Percentiles rank a stretch among this genome's conserved stretches.
These are phyloP conservation scores for Debaryomycetaceae sp. DNA, from an alignment of 1,139 yeast genomes.

Conservation along the genomic window DNA sequence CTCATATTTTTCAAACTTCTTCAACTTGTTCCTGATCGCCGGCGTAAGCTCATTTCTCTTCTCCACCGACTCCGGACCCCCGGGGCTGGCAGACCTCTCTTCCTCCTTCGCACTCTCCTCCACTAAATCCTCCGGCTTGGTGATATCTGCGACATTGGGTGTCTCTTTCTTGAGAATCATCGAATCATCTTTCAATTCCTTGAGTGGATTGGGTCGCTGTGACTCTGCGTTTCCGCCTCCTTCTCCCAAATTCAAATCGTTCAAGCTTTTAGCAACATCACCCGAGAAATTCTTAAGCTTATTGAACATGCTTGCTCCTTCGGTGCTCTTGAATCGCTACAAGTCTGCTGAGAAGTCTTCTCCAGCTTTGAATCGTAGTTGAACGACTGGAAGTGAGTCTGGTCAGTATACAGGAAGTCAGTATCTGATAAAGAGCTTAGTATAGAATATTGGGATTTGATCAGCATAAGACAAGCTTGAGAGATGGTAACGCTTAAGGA, in stretches of 20 bases:
- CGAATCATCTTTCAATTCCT: slow-evolving; percentile 33
- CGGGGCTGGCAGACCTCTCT: not conserved
- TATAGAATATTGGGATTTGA: not conserved
- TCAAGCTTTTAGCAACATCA: slow-evolving; percentile 45
- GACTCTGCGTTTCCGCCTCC: slow-evolving; percentile 5
- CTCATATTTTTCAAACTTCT: slow-evolving; percentile 83
- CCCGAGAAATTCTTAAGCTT: slow-evolving; percentile 57
- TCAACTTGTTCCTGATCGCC: slow-evolving; percentile 57
- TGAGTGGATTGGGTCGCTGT: slow-evolving; percentile 15
- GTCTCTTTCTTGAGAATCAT: slow-evolving; percentile 34
- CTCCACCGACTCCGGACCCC: not conserved
- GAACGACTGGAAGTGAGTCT: not conserved
- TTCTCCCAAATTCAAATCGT: slow-evolving; percentile 22
- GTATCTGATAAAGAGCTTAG: not conserved
- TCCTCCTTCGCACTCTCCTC: not conserved
- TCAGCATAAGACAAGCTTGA: not conserved
- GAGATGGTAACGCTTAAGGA: slow-evolving; percentile 9
- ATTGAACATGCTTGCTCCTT: slow-evolving; percentile 20
- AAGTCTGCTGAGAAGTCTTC: not conserved
- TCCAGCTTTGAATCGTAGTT: not conserved
- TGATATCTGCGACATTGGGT: slow-evolving; percentile 41
- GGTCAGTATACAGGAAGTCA: not conserved
- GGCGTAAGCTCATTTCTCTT: slow-evolving; percentile 42
- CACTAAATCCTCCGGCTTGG: slow-evolving; percentile 45
- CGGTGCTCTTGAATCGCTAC: not conserved